A percentile compares a stretch with the other conserved stretches of the same genome.
These are phyloP conservation scores for Uronychia binucleata DNA, from an alignment of 73 alveolate genomes.

Conservation along the genomic window DNA sequence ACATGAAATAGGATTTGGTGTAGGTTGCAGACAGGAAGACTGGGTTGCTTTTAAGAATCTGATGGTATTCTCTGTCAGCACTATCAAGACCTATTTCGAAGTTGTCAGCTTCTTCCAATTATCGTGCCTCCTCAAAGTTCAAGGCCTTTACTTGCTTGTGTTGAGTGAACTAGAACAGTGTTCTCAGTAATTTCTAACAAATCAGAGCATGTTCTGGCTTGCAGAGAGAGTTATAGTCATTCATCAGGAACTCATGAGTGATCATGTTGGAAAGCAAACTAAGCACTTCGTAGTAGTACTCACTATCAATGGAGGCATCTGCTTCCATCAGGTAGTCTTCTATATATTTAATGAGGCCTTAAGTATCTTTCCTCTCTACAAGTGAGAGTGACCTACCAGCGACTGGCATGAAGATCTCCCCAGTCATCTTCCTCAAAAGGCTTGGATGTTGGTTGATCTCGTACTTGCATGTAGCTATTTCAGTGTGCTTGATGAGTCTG, in stretches of 20 bases:
- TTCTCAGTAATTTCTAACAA: neutral
- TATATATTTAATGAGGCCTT: neutral
- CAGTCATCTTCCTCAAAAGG: neutral
- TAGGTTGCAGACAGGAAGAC: neutral
- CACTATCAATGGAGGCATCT: neutral
- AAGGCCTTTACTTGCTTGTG: neutral
- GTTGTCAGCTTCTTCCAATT: neutral
- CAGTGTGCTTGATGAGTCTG: neutral
- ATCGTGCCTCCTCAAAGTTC: neutral
- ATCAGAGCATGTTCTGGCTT: neutral
- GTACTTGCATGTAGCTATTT: neutral
- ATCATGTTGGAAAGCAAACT: neutral
- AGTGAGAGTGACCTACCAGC: neutral
- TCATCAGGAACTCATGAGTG: neutral
- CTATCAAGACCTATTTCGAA: neutral
- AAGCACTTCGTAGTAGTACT: neutral
- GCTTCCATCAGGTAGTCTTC: neutral
- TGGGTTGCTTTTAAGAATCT: neutral
- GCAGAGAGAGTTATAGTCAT: neutral
- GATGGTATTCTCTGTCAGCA: neutral
- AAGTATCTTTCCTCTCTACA: neutral
- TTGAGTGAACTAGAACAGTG: neutral
- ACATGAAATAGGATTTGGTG: neutral
- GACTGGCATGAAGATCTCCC: neutral
- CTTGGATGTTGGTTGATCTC: neutral